Evolutionary conservation across 2,329 filamentous ascomycete genomes (phyloP), one percentile per base, ranked within the genome.

Genomic region (Fusarium sp.): DNA sequence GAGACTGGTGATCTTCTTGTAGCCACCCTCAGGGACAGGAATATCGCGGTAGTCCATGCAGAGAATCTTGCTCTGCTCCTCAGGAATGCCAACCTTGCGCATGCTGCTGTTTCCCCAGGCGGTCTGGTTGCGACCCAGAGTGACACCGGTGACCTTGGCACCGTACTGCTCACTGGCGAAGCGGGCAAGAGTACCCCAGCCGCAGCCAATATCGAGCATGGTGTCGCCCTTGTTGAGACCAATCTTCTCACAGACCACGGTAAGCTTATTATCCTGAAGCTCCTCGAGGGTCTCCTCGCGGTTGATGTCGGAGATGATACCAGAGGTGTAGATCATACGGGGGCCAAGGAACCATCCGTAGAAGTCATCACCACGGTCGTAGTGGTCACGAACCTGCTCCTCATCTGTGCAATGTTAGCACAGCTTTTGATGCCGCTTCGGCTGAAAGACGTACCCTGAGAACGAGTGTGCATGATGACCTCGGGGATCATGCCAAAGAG

Each of bases 21-120:
- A 98, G 51, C 72, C 67, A 49, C 71, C 72, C 69, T 89, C 79
- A 17, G 91, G 88, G 17, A 91, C 84, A 25, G 92, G 91, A 66
- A 95, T 93, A 73, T 98, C 95, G 72, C 95, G 92, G 83, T 98
- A 99, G 78, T 98, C 95, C 86, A 93, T 91, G 85, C 95, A 98
- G 63, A 97, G 82, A 73, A 98, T 93, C 68, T 87, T 89, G 81
- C 90, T 95, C 82, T 99, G 95, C 70, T 89, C 86, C 77, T 97
- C 92, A 47, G 89, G 78, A 60, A 98, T 87, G 61, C 92, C 92
- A 65, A 86, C 88, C 72, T 89, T 90, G 75, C 91, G 89, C 65
- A 98, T 87, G 65, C 90, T 93, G 69, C 85, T 88, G 83, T 98
- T 98, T 73, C 94, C 95, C 93, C 93, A 98, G 45, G 92, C 92